Base-by-base conservation (phyloP, 768 basidiomycete genomes). In the Auriscalpium microsporum region DNA sequence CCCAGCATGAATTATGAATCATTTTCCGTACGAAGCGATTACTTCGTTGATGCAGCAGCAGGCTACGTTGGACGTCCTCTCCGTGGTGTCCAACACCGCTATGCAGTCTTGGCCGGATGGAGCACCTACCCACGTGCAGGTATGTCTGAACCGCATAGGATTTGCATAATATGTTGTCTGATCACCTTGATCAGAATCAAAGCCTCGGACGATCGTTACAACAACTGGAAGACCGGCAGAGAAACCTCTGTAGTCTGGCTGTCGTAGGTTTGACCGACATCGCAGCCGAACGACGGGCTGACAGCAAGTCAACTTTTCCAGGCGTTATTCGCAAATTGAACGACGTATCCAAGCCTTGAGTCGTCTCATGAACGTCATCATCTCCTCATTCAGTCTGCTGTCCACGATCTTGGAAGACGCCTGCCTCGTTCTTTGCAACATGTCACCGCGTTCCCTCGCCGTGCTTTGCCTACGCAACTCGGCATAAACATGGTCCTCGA, bases 211-310 rank as follows among this genome's bases (percentile, higher is more conserved):
- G 96, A 99, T 66, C 85, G 91, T 59, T 94, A 94, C 72, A 99
- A 94, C 72, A 99, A 96, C 74, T 96, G 95, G 94, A 96, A 95
- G 95, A 99, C 68, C 78, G 98, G 23, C 94, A 96, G 69, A 87
- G 91, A 72, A 96, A 95, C 72, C 79, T 96, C 63, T 96, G 94
- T 69, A 84, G 87, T 60, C 88, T 96, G 48, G 77, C 90, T 52
- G 88, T 91, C 53, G 91, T 92, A 65, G 67, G 89, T 74, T 34
- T 38, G 16, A 1, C 21, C 3, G 21, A 3, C 21, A 21, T 21
- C 21, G 21, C 21, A 21, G 21, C 21, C 21, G 21, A 21, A 21
- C 3, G 21, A 21, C 21, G 21, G 21, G 21, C 21, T 21, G 21
- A 21, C 21, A 21, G 21, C 21, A 21, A 21, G 21, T 21, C 21